Evolutionary conservation across 768 basidiomycete genomes (phyloP), one percentile per base, ranked within the genome.

Genomic region (Tricholoma furcatifolium): DNA sequence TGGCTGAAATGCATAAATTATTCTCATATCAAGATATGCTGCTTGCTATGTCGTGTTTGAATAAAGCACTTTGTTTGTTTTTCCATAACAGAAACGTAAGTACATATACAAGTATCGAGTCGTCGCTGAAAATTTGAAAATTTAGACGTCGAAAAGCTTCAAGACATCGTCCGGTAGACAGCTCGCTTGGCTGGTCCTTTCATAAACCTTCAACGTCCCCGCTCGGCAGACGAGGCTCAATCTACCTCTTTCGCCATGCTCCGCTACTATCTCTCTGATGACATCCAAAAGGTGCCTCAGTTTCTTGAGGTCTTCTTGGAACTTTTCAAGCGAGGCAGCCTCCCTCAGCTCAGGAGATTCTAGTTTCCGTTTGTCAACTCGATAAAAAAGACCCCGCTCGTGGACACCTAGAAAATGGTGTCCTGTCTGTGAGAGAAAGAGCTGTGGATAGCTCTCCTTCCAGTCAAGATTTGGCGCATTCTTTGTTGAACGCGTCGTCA

Each of bases 351-450:
- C 74, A 17, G 68, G 59, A 31, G 71, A 74, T 17, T 58, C 55
- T 4, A 77, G 68, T 40, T 76, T 74, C 38, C 71, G 66, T 64
- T 85, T 84, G 46, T 75, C 68, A 6, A 86, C 68, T 9, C 68
- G 64, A 3, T 63, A 59, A 65, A 90, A 89, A 1, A 36, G 66
- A 1, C 88, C 88, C 3, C 72, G 65, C 12, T 70, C 61, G 62
- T 90, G 87, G 38, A 78, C 67, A 0, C 78, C 87, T 48, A 87
- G 68, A 62, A 80, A 83, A 53, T 83, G 74, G 58, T 81, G 76
- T 2, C 76, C 68, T 0, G 85, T 89, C 62, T 85, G 83, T 6
- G 88, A 87, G 50, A 91, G 76, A 62, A 78, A 84, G 11, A 89
- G 67, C 62, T 89, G 87, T 0, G 83, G 80, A 63, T 82, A 88